Base-by-base conservation (phyloP, 2,329 filamentous ascomycete genomes). In the Sclerotinia borealis region DNA sequence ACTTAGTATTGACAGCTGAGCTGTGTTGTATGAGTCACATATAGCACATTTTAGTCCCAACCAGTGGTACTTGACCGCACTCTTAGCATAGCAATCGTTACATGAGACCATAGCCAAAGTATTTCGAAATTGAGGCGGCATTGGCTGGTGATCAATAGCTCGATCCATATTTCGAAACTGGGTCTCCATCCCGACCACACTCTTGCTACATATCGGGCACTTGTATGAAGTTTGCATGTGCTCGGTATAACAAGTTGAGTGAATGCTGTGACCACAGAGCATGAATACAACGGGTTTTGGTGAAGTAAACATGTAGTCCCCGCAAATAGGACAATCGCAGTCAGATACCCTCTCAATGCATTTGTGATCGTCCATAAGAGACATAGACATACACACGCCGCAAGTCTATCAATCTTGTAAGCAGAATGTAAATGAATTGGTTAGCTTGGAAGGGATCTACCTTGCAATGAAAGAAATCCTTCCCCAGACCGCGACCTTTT, bases 391-490 rank as follows among this genome's bases (percentile, higher is more conserved):
- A 78, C 95, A 99, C 31, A 96, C 92, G 71, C 91, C 91, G 77
- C 95, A 99, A 70, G 87, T 93, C 88, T 92, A 67, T 63, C 36
- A 37, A 29, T n/a, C 37, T 22, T 45, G 51, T 64, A 62, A 54
- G 59, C 63, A 61, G 47, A 55, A 22, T 39, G 37, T 2, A 58
- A 11, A 25, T 25, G 19, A n/a, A 22, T 34, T 25, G 29, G 15
- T 45, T 52, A 41, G 15, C 17, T 25, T 25, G 22, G 37, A 19
- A 36, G n/a, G 17, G 22, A n/a, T 77, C 75, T 79, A 93, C 92
- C 85, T 96, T 96, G 89, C 95, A 99, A 76, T 99, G 95, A 72
- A 96, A 93, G 75, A 96, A 99, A 74, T 99, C 95, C 74, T 96
- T 98, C 4, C 95, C 93, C 36, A 99, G 79, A 1, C 95, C 95